Percentiles rank a stretch among this genome's conserved stretches.
Evolutionary conservation across 768 basidiomycete genomes (phyloP).

Genomic region (Auricularia cornea): DNA sequence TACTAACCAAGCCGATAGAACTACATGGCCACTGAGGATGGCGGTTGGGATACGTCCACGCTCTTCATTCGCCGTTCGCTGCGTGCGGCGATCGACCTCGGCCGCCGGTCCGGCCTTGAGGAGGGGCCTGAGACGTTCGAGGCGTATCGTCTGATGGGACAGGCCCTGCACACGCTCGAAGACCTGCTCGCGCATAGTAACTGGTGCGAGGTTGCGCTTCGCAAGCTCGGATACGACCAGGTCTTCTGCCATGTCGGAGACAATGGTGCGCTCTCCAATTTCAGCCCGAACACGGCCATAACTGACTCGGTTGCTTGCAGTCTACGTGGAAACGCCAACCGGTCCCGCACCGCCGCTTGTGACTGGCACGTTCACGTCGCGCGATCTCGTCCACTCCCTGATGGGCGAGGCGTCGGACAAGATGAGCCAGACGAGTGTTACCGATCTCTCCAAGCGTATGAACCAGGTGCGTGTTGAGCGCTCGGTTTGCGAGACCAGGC

Average conservation of each 20-base stretch:
- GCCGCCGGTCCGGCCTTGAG: slow-evolving; percentile 46
- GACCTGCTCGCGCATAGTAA: slow-evolving; percentile 73
- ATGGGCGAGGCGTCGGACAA: slow-evolving; percentile 60
- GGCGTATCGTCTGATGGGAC: slow-evolving; percentile 67
- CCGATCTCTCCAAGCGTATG: slow-evolving; percentile 48
- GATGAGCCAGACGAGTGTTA: slow-evolving; percentile 52
- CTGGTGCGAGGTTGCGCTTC: slow-evolving; percentile 68
- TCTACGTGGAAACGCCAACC: slow-evolving; percentile 41
- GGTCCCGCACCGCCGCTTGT: slow-evolving; percentile 54
- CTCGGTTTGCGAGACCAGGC: too few species aligned
- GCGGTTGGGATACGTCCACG: slow-evolving; percentile 68
- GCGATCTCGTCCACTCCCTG: slow-evolving; percentile 58
- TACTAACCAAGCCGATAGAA: slow-evolving; percentile 34
- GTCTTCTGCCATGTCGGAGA: slow-evolving; percentile 80
- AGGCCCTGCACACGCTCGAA: slow-evolving; percentile 59
- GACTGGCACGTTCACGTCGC: slow-evolving; percentile 57
- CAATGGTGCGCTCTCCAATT: slow-evolving; percentile 30
- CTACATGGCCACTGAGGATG: slow-evolving; percentile 65
- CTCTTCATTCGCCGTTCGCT: slow-evolving; percentile 57
- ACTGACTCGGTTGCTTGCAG: too few species aligned
- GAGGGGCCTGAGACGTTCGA: slow-evolving; percentile 55
- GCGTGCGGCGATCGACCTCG: slow-evolving; percentile 55
- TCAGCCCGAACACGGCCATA: too few species aligned
- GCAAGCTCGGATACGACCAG: slow-evolving; percentile 57
- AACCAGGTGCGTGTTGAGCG: slow-evolving; percentile 21